Evolutionary conservation across 78 protist genomes (phyloP).

Genomic region (Tieghemostelium lacteum): DNA sequence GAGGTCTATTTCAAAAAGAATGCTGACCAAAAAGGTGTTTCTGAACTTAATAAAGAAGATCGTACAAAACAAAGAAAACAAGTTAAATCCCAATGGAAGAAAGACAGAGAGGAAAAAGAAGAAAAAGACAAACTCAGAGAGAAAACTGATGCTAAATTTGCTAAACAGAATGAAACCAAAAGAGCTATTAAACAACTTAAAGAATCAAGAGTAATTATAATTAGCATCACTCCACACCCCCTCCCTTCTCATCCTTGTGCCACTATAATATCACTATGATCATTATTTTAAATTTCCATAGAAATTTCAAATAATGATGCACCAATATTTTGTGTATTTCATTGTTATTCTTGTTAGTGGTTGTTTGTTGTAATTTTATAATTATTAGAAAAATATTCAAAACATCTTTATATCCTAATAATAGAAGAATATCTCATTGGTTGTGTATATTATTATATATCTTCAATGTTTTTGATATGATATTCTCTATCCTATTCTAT

Average conservation of each 20-base stretch:
- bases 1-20: conserved; percentile 75
- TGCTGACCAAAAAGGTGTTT: conserved; percentile 62
- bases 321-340: no score
- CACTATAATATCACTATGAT: no score
- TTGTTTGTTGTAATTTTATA: background rate
- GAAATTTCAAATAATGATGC: no score
- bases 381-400: background rate
- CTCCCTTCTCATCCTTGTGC: no score
- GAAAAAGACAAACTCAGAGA: conserved; percentile 6
- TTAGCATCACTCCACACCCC: no score
- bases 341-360: background rate
- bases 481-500: no score
- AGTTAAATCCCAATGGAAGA: conserved; percentile 1
- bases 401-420: no score
- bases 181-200: conserved; percentile 28
- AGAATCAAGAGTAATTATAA: conserved; percentile 8
- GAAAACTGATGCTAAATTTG: conserved; percentile 32
- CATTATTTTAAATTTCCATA: no score
- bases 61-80: conserved; percentile 15
- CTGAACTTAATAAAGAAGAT: conserved; percentile 34
- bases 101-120: conserved; percentile 45
- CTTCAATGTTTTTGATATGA: no score
- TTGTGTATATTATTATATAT: no score
- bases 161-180: background rate
- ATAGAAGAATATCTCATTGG: no score